A percentile compares a stretch with the other conserved stretches of the same genome.
Conservation (phyloP, 2,329 filamentous ascomycete genomes). For the Diaporthe sp. region DNA sequence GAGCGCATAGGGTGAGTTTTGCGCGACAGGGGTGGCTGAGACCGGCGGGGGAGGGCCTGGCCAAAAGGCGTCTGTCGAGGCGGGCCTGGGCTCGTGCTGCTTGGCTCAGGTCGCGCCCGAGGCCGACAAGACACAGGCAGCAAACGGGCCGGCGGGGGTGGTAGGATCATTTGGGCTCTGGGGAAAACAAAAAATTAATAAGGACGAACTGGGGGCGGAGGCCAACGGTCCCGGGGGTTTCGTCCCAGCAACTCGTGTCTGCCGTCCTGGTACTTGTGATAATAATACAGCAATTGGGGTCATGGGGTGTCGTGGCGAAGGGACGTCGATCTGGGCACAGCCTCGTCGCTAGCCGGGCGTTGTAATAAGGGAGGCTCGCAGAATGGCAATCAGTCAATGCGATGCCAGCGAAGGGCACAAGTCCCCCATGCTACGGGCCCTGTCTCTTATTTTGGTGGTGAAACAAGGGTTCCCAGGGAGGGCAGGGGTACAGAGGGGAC, state of each 20-base stretch:
- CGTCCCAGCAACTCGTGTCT: neutral
- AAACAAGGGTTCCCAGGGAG: conserved; percentile 18
- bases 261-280: neutral
- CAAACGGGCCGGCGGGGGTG: neutral
- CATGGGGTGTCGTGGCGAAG: conserved; percentile 19
- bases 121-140: conserved; percentile 9
- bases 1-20: neutral
- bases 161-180: neutral
- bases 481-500: neutral
- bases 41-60: neutral
- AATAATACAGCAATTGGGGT: neutral
- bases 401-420: neutral
- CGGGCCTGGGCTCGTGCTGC: neutral
- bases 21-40: neutral
- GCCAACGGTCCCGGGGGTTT: neutral
- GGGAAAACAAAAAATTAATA: neutral
- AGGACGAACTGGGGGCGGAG: neutral
- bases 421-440: conserved; percentile 1
- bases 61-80: neutral
- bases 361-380: conserved; percentile 17
- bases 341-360: conserved; percentile 19
- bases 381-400: conserved; percentile 13
- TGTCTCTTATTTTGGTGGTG: conserved; percentile 15
- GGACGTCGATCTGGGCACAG: conserved; percentile 18
- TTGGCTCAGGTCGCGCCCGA: neutral